Evolutionary conservation across 2,329 filamentous ascomycete genomes (phyloP), one percentile per base, ranked within the genome.

Genomic region (Fusarium domesticum): DNA sequence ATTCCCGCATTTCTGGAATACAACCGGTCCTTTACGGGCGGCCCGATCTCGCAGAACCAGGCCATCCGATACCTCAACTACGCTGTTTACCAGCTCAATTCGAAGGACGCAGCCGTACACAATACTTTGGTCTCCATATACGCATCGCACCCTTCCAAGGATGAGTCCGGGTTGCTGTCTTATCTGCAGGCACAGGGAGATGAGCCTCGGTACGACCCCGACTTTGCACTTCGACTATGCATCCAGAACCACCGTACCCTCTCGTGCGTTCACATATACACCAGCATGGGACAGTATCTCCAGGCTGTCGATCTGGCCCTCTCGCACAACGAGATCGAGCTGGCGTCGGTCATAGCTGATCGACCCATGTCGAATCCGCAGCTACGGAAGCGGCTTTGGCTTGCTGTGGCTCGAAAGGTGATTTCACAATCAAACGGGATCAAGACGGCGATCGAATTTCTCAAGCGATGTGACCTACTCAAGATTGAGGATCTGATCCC

Each of bases 91-190:
- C 81, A 92, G 70, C 77, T 91, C 60, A 77, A 86, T 64, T 85
- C 90, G 41, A 78, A 84, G 47, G 79, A 92, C 59, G 84, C 93
- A 3, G 92, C 93, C 2, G 85, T 98, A 10, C 93, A 98, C 72
- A 98, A 98, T 65, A 97, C 93, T 0, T 80, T 98, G 6, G 89
- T 98, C 37, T 96, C 92, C 7, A 92, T 98, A 39, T 95, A 96
- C 64, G 93, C 93, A 4, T 90, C 91, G 0, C 85, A 93, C 56
- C 75, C 85, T 3, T 89, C 88, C 3, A 78, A 81, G 43, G 90
- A 95, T 44, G 93, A 98, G 70, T 84, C 87, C 0, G 87, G 86
- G 0, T 78, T 98, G 2, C 78, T 97, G 32, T 80, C 85, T 6
- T 98, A 98, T 63, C 83, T 98, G 6, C 87, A 96, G 67, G 85